Conservation (phyloP, 2,329 filamentous ascomycete species). For the Elsinoe necatrix region DNA sequence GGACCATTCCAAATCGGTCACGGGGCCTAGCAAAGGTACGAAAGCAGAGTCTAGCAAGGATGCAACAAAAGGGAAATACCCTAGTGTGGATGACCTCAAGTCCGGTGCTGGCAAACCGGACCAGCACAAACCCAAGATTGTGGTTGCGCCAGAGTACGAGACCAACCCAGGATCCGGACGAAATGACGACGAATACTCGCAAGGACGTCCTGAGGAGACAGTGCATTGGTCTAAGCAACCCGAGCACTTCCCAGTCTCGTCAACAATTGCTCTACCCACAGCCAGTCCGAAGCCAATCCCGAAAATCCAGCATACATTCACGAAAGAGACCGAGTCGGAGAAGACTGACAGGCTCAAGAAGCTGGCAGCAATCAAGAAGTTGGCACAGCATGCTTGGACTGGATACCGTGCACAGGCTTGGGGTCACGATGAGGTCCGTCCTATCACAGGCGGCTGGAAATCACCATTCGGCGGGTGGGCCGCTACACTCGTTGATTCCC, state of each 20-base stretch:
- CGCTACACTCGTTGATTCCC: conserved; percentile 71
- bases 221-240: conserved; percentile 65
- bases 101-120: background rate
- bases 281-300: conserved; percentile 63
- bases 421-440: conserved; percentile 77
- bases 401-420: conserved; percentile 75
- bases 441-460: conserved; percentile 56
- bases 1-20: conserved; percentile 10
- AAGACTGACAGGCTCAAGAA: conserved; percentile 57
- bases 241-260: conserved; percentile 64
- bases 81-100: conserved; percentile 1
- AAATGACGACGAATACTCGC: background rate
- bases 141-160: conserved; percentile 8
- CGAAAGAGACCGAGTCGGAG: conserved; percentile 51
- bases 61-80: background rate
- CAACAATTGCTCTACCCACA: conserved; percentile 67
- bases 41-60: conserved; percentile 5
- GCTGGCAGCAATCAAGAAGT: conserved; percentile 58
- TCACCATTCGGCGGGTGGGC: conserved; percentile 91
- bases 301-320: conserved; percentile 66
- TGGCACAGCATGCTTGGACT: conserved; percentile 70
- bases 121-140: conserved; percentile 4
- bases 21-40: background rate
- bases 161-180: background rate
- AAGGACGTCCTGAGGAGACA: conserved; percentile 15